phyloP scores from a whole-genome alignment of 352 stramenopile species.

The Globisporangium nagaii region DNA sequence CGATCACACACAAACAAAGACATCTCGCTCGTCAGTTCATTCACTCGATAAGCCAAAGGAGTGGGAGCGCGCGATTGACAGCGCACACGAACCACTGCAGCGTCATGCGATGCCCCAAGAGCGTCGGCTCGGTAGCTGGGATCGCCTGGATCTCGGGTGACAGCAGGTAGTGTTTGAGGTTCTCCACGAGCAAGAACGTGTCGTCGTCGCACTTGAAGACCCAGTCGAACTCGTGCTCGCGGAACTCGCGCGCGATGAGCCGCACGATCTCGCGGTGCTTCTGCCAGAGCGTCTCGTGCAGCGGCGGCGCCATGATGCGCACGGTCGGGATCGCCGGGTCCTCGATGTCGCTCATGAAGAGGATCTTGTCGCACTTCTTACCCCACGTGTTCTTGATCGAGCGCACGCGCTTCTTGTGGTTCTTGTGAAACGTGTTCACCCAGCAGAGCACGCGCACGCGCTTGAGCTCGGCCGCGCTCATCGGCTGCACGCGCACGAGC shows the following conservation, averaged over 20 bases:
- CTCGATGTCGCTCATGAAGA: slow-evolving; percentile 84
- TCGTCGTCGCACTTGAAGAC: slow-evolving; percentile 88
- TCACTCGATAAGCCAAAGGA: too few species aligned
- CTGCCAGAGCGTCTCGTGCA: slow-evolving; percentile 79
- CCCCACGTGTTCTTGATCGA: slow-evolving; percentile 80
- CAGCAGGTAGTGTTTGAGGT: slow-evolving; percentile 69
- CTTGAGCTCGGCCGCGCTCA: slow-evolving; percentile 26
- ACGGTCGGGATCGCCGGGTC: slow-evolving; percentile 59
- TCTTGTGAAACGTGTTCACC: slow-evolving; percentile 82
- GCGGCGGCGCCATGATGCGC: slow-evolving; percentile 49
- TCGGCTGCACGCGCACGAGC: slow-evolving; percentile 55
- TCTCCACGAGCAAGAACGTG: slow-evolving; percentile 83
- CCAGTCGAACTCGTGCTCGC: slow-evolving; percentile 70
- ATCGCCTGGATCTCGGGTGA: slow-evolving; percentile 38
- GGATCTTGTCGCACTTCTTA: slow-evolving; percentile 76
- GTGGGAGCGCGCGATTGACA: too few species aligned
- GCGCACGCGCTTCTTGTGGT: slow-evolving; percentile 51
- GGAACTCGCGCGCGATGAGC: slow-evolving; percentile 58
- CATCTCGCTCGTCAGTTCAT: too few species aligned
- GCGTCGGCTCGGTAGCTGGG: slow-evolving; percentile 25
- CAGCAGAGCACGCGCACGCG: slow-evolving; percentile 72
- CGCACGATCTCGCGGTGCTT: slow-evolving; percentile 82
- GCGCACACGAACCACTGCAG: slow-evolving; percentile 50
- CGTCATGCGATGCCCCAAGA: slow-evolving; percentile 85
- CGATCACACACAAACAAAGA: neutral